Evolutionary conservation across 192 early-diverging fungal species (phyloP).

Genomic region (Chytriomyces hyalinus): DNA sequence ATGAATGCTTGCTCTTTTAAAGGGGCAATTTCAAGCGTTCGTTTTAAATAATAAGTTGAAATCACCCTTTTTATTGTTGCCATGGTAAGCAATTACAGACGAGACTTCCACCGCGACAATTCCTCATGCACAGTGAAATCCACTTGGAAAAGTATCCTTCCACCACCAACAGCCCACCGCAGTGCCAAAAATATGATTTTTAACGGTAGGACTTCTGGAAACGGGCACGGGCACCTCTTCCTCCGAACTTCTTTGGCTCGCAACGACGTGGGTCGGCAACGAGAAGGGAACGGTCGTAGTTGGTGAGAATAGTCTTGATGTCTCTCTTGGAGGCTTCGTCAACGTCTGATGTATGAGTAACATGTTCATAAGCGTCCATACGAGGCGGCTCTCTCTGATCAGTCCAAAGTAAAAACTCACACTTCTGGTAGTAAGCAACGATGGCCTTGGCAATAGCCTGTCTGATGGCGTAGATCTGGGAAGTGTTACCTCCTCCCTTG

Average conservation of each 20-base stretch:
- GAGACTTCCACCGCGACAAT: too few relatives aligned
- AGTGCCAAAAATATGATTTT: conserved; percentile 5
- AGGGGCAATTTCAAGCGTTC: too few relatives aligned
- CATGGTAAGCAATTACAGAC: too few relatives aligned
- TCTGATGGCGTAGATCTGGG: conserved; percentile 97
- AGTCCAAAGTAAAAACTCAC: conserved; percentile 45
- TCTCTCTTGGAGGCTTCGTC: conserved; percentile 99
- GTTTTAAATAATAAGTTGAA: too few relatives aligned
- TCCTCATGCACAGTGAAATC: too few relatives aligned
- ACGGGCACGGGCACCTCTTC: conserved; percentile 97
- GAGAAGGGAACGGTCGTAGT: conserved; percentile 96
- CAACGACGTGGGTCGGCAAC: conserved; percentile 98
- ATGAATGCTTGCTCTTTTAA: too few relatives aligned
- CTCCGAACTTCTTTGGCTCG: conserved; percentile 99
- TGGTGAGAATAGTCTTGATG: conserved; percentile 89
- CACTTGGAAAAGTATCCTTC: too few relatives aligned
- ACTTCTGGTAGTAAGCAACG: conserved; percentile 99
- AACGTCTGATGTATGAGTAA: conserved; percentile 59
- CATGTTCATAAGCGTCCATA: conserved; percentile 6
- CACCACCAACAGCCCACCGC: too few relatives aligned
- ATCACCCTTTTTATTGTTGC: too few relatives aligned
- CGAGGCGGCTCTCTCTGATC: background rate
- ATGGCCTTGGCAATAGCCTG: conserved; percentile 99
- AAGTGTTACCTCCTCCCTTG: conserved; percentile 95
- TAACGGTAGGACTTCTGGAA: conserved; percentile 73